Conservation (phyloP, 2,329 filamentous ascomycete genomes). For the Sporothrix variecibatus region DNA sequence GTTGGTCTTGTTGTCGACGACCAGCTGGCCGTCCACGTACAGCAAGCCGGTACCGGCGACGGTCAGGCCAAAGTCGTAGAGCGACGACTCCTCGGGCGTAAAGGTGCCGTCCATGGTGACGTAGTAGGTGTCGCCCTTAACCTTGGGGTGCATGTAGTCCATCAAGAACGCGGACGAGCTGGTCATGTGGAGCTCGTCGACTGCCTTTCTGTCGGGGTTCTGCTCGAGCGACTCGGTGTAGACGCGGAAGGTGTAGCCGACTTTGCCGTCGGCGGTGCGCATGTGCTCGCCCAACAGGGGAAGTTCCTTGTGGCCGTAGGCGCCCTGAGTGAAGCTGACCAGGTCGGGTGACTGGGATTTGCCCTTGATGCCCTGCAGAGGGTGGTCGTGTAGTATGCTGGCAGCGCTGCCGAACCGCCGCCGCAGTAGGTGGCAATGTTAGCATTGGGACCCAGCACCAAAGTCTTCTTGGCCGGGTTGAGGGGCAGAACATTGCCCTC, state of each 20-base stretch:
- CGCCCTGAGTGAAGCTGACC: conserved; percentile 35
- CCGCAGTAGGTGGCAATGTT: conserved; percentile 41
- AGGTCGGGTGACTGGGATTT: conserved; percentile 32
- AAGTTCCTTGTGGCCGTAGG: conserved; percentile 30
- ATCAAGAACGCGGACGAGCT: conserved; percentile 48
- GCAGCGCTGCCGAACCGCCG: conserved; percentile 35
- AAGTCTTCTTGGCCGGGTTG: conserved; percentile 42
- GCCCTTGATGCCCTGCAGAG: conserved; percentile 47
- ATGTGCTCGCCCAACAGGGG: conserved; percentile 28
- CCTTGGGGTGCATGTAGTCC: conserved; percentile 50
- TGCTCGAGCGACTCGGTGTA: conserved; percentile 28
- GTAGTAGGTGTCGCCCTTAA: conserved; percentile 41
- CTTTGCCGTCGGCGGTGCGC: conserved; percentile 23
- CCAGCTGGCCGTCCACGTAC: conserved; percentile 40
- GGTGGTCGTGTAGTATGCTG: conserved; percentile 47
- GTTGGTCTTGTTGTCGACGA: conserved; percentile 40
- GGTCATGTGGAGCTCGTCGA: conserved; percentile 47
- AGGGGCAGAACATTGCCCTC: conserved; percentile 55
- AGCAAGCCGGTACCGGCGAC: conserved; percentile 40
- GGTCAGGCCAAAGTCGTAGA: conserved; percentile 39
- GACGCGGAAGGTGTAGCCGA: conserved; percentile 27
- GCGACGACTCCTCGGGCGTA: conserved; percentile 35
- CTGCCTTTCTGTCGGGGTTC: background rate
- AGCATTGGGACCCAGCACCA: conserved; percentile 55
- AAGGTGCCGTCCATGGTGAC: conserved; percentile 42